phyloP scores from a whole-genome alignment of 257 asterid species.

The Leptodermis oblonga region DNA sequence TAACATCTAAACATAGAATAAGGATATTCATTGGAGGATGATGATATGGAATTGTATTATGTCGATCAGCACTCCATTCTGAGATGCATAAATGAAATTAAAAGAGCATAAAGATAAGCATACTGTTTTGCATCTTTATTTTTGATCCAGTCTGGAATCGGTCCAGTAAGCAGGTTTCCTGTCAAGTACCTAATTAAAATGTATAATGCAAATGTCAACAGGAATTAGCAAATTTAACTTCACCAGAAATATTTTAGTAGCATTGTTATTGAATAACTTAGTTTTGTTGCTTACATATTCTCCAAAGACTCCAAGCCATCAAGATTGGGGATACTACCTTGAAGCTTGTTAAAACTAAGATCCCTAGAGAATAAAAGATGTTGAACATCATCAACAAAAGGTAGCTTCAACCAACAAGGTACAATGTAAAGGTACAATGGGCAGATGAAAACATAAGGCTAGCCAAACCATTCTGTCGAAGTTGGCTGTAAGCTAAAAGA shows the following conservation, averaged over 20 bases:
- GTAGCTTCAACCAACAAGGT: neutral
- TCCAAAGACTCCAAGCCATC: no score
- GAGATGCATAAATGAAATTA: no score
- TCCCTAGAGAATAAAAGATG: no score
- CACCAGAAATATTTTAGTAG: neutral
- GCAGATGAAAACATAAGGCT: neutral
- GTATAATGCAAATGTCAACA: neutral
- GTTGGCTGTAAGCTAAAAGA: neutral
- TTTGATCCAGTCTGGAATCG: constrained; percentile 36
- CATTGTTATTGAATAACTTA: no score
- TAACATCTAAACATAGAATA: no score
- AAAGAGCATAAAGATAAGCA: no score
- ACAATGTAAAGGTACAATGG: neutral
- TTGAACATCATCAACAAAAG: no score
- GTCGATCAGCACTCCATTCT: no score
- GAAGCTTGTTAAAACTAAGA: no score
- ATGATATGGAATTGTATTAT: no score
- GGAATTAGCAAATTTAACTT: neutral
- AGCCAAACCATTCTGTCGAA: neutral
- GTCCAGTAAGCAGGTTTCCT: constrained; percentile 42
- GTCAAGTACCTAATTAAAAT: constrained; percentile 37
- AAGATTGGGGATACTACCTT: no score
- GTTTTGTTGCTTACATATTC: constrained; percentile 31
- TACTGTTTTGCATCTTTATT: constrained; percentile 16
- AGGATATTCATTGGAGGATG: no score